These are phyloP conservation scores for Fistulifera pelliculosa DNA, from an alignment of 108 stramenopile species.

Conservation along the genomic window DNA sequence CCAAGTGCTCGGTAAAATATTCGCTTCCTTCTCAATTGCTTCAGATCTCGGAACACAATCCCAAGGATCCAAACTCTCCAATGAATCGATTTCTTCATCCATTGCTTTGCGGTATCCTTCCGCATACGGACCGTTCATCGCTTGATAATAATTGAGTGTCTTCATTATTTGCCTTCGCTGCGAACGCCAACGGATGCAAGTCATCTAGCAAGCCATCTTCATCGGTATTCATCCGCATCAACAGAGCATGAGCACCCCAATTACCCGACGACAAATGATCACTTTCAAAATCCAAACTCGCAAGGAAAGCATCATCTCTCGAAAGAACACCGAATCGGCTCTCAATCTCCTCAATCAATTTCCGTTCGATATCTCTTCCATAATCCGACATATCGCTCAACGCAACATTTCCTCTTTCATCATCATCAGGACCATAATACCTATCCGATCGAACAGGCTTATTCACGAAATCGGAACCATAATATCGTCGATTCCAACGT, in stretches of 20 bases:
- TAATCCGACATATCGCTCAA: too few species aligned
- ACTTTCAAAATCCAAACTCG: not conserved
- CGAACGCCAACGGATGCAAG: conserved; percentile 3
- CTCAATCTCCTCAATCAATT: too few species aligned
- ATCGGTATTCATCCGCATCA: not conserved
- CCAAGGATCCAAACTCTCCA: conserved; percentile 18
- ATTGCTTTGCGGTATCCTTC: conserved; percentile 22
- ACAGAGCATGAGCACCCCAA: not conserved
- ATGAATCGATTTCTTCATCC: conserved; percentile 15
- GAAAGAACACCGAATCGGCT: too few species aligned
- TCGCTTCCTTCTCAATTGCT: not conserved
- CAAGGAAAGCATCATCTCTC: not conserved
- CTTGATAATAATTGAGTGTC: conserved; percentile 12
- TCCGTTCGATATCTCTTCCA: too few species aligned
- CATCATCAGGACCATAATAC: too few species aligned
- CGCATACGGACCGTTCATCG: conserved; percentile 21
- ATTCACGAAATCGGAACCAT: too few species aligned
- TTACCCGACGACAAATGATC: not conserved
- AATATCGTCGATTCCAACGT: too few species aligned
- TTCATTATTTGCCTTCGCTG: conserved; percentile 17
- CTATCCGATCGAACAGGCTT: too few species aligned
- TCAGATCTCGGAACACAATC: conserved; percentile 7
- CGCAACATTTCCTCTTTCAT: too few species aligned
- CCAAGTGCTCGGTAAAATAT: conserved; percentile 36
- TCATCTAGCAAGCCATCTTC: conserved; percentile 5